Conservation (phyloP, 257 asterid genomes). For the Solanum ossicruentum region DNA sequence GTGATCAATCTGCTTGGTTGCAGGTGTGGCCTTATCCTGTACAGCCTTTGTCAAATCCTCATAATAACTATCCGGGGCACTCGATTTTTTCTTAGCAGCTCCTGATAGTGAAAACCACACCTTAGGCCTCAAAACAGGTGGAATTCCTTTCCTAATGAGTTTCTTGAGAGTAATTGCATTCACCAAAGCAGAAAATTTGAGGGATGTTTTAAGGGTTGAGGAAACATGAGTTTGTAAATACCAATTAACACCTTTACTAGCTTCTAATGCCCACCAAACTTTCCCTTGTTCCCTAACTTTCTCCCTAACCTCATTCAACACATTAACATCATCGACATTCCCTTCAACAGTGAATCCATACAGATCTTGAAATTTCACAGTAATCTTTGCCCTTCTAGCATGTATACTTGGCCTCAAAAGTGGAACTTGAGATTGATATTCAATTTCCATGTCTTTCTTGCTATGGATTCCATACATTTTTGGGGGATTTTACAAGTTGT, state of each 20-base stretch:
- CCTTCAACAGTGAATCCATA: slow-evolving; percentile 93
- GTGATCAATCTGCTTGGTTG: slow-evolving; percentile 97
- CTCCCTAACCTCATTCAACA: slow-evolving; percentile 93
- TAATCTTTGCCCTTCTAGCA: slow-evolving; percentile 80
- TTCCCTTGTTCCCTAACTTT: slow-evolving; percentile 87
- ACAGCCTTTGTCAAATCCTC: slow-evolving; percentile 67
- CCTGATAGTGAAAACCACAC: slow-evolving; percentile 92
- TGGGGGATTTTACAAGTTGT: neutral
- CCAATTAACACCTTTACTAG: slow-evolving; percentile 87
- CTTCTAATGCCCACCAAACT: slow-evolving; percentile 94
- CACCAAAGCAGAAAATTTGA: slow-evolving; percentile 60
- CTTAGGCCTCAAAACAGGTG: slow-evolving; percentile 87
- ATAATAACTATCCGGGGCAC: slow-evolving; percentile 91
- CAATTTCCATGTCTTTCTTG: slow-evolving; percentile 53
- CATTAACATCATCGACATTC: slow-evolving; percentile 96
- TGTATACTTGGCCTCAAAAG: slow-evolving; percentile 86
- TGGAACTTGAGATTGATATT: slow-evolving; percentile 57
- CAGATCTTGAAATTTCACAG: slow-evolving; percentile 90
- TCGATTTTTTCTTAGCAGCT: slow-evolving; percentile 94
- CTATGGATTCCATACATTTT: slow-evolving; percentile 60
- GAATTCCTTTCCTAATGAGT: slow-evolving; percentile 87
- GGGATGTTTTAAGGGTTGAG: slow-evolving; percentile 57
- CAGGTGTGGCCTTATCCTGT: slow-evolving; percentile 73
- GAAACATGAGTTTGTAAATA: slow-evolving; percentile 50
- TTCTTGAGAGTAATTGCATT: slow-evolving; percentile 83